These are phyloP conservation scores for Tephrocybe sp. DNA, from an alignment of 768 basidiomycete species.

Conservation along the genomic window DNA sequence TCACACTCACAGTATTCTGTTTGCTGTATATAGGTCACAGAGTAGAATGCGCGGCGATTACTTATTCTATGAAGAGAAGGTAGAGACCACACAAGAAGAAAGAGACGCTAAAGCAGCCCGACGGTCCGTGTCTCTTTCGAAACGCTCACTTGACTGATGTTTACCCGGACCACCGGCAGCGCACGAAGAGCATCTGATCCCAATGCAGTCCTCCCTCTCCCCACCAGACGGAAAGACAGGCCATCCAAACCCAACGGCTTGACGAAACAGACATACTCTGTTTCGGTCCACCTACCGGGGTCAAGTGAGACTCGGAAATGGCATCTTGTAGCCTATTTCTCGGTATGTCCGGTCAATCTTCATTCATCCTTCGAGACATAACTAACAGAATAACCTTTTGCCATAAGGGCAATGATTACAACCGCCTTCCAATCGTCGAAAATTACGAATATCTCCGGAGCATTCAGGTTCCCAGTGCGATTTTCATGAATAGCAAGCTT, in stretches of 20 bases:
- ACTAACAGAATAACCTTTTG: conserved; percentile 8
- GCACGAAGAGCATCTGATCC: conserved; percentile 64
- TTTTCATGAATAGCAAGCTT: conserved; percentile 73
- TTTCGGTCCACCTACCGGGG: conserved; percentile 66
- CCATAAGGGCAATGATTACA: conserved; percentile 64
- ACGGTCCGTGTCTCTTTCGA: conserved; percentile 42
- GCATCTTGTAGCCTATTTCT: conserved; percentile 85
- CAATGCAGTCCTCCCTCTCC: conserved; percentile 53
- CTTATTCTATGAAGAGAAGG: conserved; percentile 82
- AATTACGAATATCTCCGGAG: conserved; percentile 71
- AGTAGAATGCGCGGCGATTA: conserved; percentile 84
- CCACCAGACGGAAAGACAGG: conserved; percentile 71
- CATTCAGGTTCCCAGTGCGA: conserved; percentile 64
- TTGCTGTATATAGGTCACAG: conserved; percentile 58
- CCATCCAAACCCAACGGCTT: conserved; percentile 80
- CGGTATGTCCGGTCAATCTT: conserved; percentile 40
- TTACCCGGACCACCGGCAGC: conserved; percentile 29
- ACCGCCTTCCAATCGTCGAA: conserved; percentile 69
- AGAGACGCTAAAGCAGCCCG: conserved; percentile 79
- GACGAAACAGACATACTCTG: conserved; percentile 85
- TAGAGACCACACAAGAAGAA: conserved; percentile 78
- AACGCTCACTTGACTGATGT: conserved; percentile 3
- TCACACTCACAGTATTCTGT: conserved; percentile 2
- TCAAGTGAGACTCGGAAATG: conserved; percentile 64
- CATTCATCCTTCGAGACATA: neutral